These are phyloP conservation scores for Sonneratia caseolaris DNA, from an alignment of 345 rosid species.

Conservation along the genomic window DNA sequence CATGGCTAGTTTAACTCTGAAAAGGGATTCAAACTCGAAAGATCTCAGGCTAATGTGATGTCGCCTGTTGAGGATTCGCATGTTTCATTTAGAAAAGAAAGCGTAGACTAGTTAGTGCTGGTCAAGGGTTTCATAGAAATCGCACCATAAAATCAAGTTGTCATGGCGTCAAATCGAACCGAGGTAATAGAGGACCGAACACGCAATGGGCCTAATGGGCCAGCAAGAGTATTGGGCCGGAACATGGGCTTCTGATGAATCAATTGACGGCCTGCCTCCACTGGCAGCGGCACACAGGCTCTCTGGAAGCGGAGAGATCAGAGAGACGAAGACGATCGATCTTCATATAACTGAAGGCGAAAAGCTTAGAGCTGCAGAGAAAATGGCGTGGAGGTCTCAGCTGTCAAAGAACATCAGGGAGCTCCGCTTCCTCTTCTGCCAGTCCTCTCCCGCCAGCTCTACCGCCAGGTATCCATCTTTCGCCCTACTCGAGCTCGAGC, in stretches of 20 bases:
- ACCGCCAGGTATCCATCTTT: conserved; percentile 36
- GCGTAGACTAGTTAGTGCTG: too few species aligned
- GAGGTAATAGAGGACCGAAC: too few species aligned
- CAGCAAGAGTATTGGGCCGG: not conserved
- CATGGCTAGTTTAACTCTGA: too few species aligned
- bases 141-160: too few species aligned
- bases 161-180: too few species aligned
- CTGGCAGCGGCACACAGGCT: not conserved
- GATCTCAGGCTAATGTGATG: too few species aligned
- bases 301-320: not conserved
- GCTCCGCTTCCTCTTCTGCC: conserved; percentile 66
- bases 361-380: not conserved
- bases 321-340: not conserved
- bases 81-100: too few species aligned
- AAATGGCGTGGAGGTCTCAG: conserved; percentile 21
- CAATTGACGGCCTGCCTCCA: not conserved
- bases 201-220: not conserved
- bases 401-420: conserved; percentile 29
- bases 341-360: not conserved
- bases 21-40: too few species aligned
- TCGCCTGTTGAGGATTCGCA: too few species aligned
- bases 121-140: too few species aligned
- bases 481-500: not conserved
- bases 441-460: conserved; percentile 61
- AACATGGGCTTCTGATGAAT: not conserved